Conservation (phyloP, 805 yeast species). For the Candida chilensis region DNA sequence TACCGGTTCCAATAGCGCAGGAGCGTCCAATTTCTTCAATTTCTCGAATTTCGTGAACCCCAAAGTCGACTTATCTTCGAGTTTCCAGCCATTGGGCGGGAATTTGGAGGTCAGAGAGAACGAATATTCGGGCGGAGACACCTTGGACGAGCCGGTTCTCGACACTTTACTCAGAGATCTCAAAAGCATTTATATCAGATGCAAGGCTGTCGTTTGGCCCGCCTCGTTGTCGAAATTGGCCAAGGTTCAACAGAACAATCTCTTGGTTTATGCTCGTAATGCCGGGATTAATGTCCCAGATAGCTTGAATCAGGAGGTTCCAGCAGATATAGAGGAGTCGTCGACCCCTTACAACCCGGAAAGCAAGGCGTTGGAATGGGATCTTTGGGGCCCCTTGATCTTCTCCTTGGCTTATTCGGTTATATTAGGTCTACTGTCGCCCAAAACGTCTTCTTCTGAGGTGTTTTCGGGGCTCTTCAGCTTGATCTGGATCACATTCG, state of each 20-base stretch:
- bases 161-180: slow-evolving; percentile 42
- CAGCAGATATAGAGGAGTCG: slow-evolving; percentile 7
- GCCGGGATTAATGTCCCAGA: slow-evolving; percentile 14
- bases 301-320: slow-evolving; percentile 6
- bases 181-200: slow-evolving; percentile 28
- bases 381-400: slow-evolving; percentile 64
- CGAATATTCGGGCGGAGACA: slow-evolving; percentile 60
- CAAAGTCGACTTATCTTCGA: slow-evolving; percentile 10
- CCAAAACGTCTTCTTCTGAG: slow-evolving; percentile 32
- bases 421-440: slow-evolving; percentile 37
- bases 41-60: slow-evolving; percentile 24
- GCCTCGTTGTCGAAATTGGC: slow-evolving; percentile 14
- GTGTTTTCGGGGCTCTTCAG: slow-evolving; percentile 61
- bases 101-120: slow-evolving; percentile 28
- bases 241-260: slow-evolving; percentile 12
- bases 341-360: slow-evolving; percentile 7
- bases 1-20: slow-evolving; percentile 1
- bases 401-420: slow-evolving; percentile 51
- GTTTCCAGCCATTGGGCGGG: slow-evolving; percentile 12
- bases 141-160: slow-evolving; percentile 62
- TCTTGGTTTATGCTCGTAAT: slow-evolving; percentile 14
- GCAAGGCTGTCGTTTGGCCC: slow-evolving; percentile 34
- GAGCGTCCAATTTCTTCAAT: slow-evolving; percentile 8
- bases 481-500: slow-evolving; percentile 53
- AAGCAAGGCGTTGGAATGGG: slow-evolving; percentile 61